Evolutionary conservation across 163 green algal genomes (phyloP).

Genomic region (Chlamydomonas reinhardtii): DNA sequence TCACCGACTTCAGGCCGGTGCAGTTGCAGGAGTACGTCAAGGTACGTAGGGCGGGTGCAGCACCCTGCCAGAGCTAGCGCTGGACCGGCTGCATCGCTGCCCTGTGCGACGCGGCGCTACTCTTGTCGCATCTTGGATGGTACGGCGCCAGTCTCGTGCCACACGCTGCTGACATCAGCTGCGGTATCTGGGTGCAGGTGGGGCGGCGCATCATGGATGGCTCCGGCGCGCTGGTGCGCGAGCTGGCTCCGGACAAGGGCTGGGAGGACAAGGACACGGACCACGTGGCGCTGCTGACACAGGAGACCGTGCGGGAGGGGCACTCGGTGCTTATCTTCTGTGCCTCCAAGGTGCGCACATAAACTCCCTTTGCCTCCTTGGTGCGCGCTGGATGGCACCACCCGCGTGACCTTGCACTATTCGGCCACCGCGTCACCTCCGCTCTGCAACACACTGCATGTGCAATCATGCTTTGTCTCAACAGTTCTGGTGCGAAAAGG

Average conservation of each 20-base stretch:
- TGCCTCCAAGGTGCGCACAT: slow-evolving; percentile 68
- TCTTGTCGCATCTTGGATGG: no score
- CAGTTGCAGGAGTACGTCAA: slow-evolving; percentile 84
- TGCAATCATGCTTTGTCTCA: no score
- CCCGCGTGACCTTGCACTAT: no score
- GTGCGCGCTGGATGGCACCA: no score
- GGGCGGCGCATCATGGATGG: slow-evolving; percentile 56
- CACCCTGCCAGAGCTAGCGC: no score
- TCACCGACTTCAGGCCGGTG: slow-evolving; percentile 90
- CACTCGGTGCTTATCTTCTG: slow-evolving; percentile 97
- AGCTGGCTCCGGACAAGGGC: slow-evolving; percentile 28
- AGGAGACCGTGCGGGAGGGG: slow-evolving; percentile 83
- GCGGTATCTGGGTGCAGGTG: slow-evolving; percentile 10
- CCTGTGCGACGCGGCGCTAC: no score
- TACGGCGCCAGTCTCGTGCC: no score
- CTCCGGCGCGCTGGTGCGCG: slow-evolving; percentile 40
- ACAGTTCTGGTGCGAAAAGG: slow-evolving; percentile 44
- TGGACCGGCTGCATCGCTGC: no score
- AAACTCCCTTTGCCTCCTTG: no score
- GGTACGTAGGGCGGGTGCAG: slow-evolving; percentile 36
- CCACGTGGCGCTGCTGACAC: slow-evolving; percentile 70
- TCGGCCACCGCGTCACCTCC: background rate
- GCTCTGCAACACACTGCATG: background rate
- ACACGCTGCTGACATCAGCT: no score
- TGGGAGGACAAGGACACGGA: slow-evolving; percentile 77